Base-by-base conservation (phyloP, 2,329 filamentous ascomycete species). In the Aspergillus eucalypticola region DNA sequence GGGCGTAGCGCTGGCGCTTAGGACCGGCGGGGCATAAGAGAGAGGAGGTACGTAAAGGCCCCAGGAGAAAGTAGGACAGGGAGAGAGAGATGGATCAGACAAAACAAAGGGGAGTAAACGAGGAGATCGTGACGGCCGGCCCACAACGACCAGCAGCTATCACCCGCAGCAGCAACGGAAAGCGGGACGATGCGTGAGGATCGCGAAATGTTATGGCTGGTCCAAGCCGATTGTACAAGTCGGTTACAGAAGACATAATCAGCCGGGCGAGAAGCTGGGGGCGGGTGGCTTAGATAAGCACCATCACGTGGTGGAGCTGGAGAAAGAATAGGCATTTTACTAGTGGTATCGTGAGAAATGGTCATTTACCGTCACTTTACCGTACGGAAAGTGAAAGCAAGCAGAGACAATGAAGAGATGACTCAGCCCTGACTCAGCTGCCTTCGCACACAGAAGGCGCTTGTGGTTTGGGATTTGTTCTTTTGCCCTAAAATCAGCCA, bases 1-100 rank as follows among this genome's bases (percentile, higher is more conserved):
- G 61, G 60, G 58, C 55, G 60, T 67, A 60, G 67, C 67, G 70
- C 70, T 74, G 73, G 75, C 74, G 73, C 72, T 75, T 75, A 73
- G 64, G 68, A 71, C 62, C 71, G 69, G 74, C 72, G 74, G 74
- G 73, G 74, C 72, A 75, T 71, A 58, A 60, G 44, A 55, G 51
- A 58, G 60, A 19, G 27, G 54, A 58, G 25, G 41, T 35, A 35
- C 32, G 32, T 13, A 53, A 58, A 54, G 56, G 56, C 23, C 56
- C 32, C 32, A 35, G 42, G 39, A 48, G 15, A 49, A 57, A 55
- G 48, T 27, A 41, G 48, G 38, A 48, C 56, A 49, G 32, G 38
- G 54, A 39, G 7, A 44, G 25, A 41, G 25, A 41, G 23, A 51
- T 49, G 27, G 39, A 41, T 11, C 5, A 46, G n/a, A 51, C 21